Evolutionary conservation across 2,329 filamentous ascomycete genomes (phyloP), one percentile per base, ranked within the genome.

Genomic region (Diaporthe nobilis): DNA sequence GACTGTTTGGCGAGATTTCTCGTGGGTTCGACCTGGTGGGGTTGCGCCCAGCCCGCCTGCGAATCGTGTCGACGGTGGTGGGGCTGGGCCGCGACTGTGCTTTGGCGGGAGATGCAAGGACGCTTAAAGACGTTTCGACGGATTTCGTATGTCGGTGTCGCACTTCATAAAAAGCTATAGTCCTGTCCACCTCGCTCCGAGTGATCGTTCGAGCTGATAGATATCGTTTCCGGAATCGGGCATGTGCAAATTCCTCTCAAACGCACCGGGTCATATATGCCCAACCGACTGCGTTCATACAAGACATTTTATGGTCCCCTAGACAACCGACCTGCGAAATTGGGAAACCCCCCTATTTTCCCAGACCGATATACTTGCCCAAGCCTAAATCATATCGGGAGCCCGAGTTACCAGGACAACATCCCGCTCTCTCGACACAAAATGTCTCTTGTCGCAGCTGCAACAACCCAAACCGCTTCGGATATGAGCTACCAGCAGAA

Each of bases 1-100:
- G 42, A 28, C 49, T 34, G 58, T 65, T 76, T 75, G 75, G 75
- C 75, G 75, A 77, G 63, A 77, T 75, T 76, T 77, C 75, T 77
- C 75, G 75, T 73, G 70, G 61, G 17, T 77, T 77, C 73, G 67
- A 72, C 20, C 31, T 34, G 67, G 73, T 72, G 73, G 73, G 65
- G 73, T 17, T 61, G 31, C 31, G 31, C 39, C 31, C 34, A 37
- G 67, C 57, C 34, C 49, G 67, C 37, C 12, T 25, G 22, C 67
- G 44, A 75, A 75, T 75, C 31, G 73, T 20, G 51, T 63, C 25
- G 39, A 53, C 10, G 47, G 37, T 34, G 47, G 73, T 75, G 73
- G 73, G 73, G 73, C 73, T 39, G 71, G 7, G 58, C 28, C 61
- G 42, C 42, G 61, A 65, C 57, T n/a, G 12, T 37, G 44, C 51